A percentile compares a stretch with the other conserved stretches of the same genome.
These are phyloP conservation scores for Monosporascus sp. DNA, from an alignment of 2,329 filamentous ascomycete species.

Conservation along the genomic window DNA sequence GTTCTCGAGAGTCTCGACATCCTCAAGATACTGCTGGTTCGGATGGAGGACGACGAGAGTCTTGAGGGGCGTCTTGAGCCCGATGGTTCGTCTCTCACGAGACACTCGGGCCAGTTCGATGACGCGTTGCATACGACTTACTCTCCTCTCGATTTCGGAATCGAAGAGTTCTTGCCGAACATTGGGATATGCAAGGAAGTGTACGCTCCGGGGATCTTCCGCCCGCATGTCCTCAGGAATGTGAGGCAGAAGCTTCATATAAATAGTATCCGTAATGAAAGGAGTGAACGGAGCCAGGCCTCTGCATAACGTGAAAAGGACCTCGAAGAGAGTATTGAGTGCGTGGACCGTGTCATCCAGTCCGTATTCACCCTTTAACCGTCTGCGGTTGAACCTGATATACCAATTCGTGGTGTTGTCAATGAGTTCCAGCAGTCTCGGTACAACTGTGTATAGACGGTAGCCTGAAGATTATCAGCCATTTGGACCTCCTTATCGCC, in stretches of 20 bases:
- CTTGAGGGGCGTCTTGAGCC: constrained; percentile 87
- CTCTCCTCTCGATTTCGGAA: constrained; percentile 76
- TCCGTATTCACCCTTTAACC: constrained; percentile 59
- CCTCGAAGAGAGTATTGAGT: constrained; percentile 89
- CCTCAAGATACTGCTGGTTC: constrained; percentile 76
- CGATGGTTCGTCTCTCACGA: constrained; percentile 77
- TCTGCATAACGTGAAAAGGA: constrained; percentile 70
- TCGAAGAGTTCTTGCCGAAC: constrained; percentile 88
- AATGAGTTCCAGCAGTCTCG: constrained; percentile 74
- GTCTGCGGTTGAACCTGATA: constrained; percentile 85
- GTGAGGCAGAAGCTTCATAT: constrained; percentile 73
- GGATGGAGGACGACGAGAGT: constrained; percentile 84
- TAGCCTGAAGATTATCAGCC: constrained; percentile 45
- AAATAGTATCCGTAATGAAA: constrained; percentile 94
- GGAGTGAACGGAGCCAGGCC: constrained; percentile 92
- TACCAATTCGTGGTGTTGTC: constrained; percentile 99
- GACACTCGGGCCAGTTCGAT: constrained; percentile 87
- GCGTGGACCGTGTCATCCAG: constrained; percentile 83
- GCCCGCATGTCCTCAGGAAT: constrained; percentile 68
- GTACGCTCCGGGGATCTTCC: constrained; percentile 78
- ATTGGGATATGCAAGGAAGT: constrained; percentile 87
- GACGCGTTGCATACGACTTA: constrained; percentile 89
- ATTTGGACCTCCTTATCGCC: too few relatives aligned
- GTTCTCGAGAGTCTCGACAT: constrained; percentile 77
- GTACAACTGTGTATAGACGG: constrained; percentile 86